Evolutionary conservation across 2,329 filamentous ascomycete genomes (phyloP).

Genomic region (Colletotrichum truncatum): DNA sequence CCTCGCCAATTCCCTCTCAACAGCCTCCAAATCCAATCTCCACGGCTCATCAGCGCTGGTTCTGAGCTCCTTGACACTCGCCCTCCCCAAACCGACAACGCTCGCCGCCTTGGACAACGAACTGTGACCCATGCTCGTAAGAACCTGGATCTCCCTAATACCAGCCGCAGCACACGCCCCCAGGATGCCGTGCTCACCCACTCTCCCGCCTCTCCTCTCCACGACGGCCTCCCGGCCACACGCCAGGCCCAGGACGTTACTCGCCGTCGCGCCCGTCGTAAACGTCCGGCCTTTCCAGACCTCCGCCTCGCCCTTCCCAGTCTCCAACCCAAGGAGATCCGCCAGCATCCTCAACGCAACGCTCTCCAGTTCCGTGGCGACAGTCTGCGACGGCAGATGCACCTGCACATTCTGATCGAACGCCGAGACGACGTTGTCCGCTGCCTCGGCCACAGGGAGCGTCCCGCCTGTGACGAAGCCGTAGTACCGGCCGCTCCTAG

Average conservation of each 20-base stretch:
- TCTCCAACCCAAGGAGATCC: constrained; percentile 65
- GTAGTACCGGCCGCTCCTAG: constrained; percentile 76
- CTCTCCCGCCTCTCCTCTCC: constrained; percentile 47
- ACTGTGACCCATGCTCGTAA: constrained; percentile 86
- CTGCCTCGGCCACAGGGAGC: constrained; percentile 81
- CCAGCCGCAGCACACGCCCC: constrained; percentile 71
- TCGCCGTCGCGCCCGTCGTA: constrained; percentile 74
- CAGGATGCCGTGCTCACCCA: constrained; percentile 77
- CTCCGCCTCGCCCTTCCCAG: constrained; percentile 55
- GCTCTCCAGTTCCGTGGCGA: constrained; percentile 81
- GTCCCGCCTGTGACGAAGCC: constrained; percentile 88
- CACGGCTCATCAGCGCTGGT: constrained; percentile 66
- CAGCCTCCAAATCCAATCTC: constrained; percentile 71
- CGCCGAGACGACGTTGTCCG: constrained; percentile 83
- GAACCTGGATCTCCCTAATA: constrained; percentile 74
- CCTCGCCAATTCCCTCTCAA: constrained; percentile 68
- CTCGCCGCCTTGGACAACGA: constrained; percentile 86
- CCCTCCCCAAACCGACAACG: constrained; percentile 80
- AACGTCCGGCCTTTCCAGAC: constrained; percentile 66
- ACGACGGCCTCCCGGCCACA: constrained; percentile 73
- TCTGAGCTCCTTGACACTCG: constrained; percentile 70
- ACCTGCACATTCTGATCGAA: constrained; percentile 88
- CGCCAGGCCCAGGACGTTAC: constrained; percentile 81
- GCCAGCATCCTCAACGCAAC: constrained; percentile 75
- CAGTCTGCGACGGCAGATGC: constrained; percentile 79